Percentiles rank a stretch among this genome's conserved stretches.
These are phyloP conservation scores for Pichia norvegensis DNA, from an alignment of 1,139 yeast species.

Conservation along the genomic window DNA sequence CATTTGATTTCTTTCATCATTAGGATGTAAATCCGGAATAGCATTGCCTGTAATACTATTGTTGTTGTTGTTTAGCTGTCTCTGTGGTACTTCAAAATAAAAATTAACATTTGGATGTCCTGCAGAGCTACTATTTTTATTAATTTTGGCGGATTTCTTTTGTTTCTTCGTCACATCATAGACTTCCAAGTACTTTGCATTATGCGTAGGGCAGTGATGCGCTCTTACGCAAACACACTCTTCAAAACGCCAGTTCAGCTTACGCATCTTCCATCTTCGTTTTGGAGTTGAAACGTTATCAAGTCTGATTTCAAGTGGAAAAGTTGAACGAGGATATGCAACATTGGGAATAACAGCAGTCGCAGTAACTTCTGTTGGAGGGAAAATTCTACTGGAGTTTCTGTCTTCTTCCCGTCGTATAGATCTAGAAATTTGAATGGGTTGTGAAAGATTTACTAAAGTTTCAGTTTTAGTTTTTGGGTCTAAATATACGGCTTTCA, in stretches of 20 bases:
- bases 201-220: conserved; percentile 50
- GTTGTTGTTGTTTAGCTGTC: conserved; percentile 10
- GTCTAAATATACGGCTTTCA: conserved; percentile 35
- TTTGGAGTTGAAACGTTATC: conserved; percentile 60
- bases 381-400: conserved; percentile 83
- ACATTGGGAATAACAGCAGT: conserved; percentile 83
- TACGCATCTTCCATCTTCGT: conserved; percentile 89
- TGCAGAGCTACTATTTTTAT: conserved; percentile 26
- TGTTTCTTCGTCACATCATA: conserved; percentile 36
- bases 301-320: conserved; percentile 72
- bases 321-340: conserved; percentile 77
- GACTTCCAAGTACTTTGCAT: conserved; percentile 37
- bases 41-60: conserved; percentile 6
- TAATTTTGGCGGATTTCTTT: conserved; percentile 18
- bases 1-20: conserved; percentile 1
- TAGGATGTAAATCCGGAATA: conserved; percentile 3
- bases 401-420: conserved; percentile 77
- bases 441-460: conserved; percentile 45
- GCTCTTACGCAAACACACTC: conserved; percentile 62
- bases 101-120: conserved; percentile 22
- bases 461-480: conserved; percentile 21
- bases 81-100: conserved; percentile 23
- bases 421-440: conserved; percentile 71
- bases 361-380: conserved; percentile 89
- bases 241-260: conserved; percentile 83